Percentiles rank a stretch among this genome's conserved stretches.
phyloP scores from a whole-genome alignment of 2,329 filamentous ascomycete genomes.

The Ophiostoma australiae region DNA sequence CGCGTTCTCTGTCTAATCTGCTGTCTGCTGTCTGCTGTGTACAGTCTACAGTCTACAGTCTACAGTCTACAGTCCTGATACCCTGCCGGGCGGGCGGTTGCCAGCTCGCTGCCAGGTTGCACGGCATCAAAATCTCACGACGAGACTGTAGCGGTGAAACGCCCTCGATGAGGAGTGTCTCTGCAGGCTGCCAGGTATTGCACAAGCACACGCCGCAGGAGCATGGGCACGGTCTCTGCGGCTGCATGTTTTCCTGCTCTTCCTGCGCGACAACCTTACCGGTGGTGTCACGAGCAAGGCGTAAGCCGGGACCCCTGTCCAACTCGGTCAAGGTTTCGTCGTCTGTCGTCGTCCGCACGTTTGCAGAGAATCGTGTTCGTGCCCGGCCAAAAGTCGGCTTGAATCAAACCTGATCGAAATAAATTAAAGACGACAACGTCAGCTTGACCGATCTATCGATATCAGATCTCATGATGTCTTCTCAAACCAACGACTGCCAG shows the following conservation, averaged over 20 bases:
- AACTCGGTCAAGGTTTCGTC: background rate
- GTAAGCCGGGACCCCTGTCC: background rate
- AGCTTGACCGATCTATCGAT: background rate
- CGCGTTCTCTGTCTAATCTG: no score
- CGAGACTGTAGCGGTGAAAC: background rate
- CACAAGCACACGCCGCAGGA: no score
- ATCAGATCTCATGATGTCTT: background rate
- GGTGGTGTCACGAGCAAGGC: background rate
- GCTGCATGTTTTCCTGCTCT: background rate
- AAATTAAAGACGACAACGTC: background rate
- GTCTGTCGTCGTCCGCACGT: background rate
- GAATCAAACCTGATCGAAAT: background rate
- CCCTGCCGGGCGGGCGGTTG: background rate
- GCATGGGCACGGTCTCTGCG: background rate
- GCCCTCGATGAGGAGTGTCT: conserved; percentile 2
- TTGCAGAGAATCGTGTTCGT: background rate
- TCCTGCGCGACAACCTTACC: background rate
- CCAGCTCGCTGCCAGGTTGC: background rate
- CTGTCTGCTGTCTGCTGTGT: no score
- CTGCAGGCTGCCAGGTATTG: background rate
- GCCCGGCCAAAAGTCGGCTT: background rate
- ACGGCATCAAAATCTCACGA: background rate
- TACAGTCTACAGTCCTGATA: no score
- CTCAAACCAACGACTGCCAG: background rate
- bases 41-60: no score